A percentile compares a stretch with the other conserved stretches of the same genome.
These are phyloP conservation scores for Sarcodon aspratus DNA, from an alignment of 768 basidiomycete species.

Conservation along the genomic window DNA sequence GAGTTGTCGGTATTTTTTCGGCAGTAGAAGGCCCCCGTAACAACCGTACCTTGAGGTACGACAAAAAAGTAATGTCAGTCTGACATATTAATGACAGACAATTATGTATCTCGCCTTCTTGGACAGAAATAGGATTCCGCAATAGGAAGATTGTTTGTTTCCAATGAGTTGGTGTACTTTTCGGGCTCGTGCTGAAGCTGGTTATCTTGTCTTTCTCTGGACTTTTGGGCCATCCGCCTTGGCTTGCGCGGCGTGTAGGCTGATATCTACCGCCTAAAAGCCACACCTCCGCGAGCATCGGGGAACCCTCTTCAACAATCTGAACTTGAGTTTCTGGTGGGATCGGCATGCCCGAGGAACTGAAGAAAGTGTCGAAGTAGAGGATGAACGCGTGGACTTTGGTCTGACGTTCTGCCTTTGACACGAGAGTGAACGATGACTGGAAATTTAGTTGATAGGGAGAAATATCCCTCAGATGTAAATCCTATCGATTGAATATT, in stretches of 20 bases:
- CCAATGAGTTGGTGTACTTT: slow-evolving; percentile 88
- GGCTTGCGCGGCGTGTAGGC: slow-evolving; percentile 46
- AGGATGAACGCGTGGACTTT: slow-evolving; percentile 75
- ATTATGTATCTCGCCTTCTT: slow-evolving; percentile 55
- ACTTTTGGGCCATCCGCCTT: slow-evolving; percentile 28
- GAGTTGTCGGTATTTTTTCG: slow-evolving; percentile 72
- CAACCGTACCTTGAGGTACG: slow-evolving; percentile 45
- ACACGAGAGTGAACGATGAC: slow-evolving; percentile 65
- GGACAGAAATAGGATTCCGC: slow-evolving; percentile 62
- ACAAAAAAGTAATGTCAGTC: not conserved
- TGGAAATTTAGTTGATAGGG: slow-evolving; percentile 70
- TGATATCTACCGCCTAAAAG: slow-evolving; percentile 60
- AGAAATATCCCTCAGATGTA: slow-evolving; percentile 55
- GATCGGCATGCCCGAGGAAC: slow-evolving; percentile 39
- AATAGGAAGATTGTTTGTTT: slow-evolving; percentile 90
- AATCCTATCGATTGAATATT: slow-evolving; percentile 41
- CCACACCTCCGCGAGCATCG: slow-evolving; percentile 68
- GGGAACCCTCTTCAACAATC: slow-evolving; percentile 45
- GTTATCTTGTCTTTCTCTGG: slow-evolving; percentile 35
- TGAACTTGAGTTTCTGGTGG: slow-evolving; percentile 41
- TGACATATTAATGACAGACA: not conserved
- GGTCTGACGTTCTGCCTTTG: slow-evolving; percentile 44
- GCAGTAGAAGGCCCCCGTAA: slow-evolving; percentile 76
- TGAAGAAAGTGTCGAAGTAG: slow-evolving; percentile 96
- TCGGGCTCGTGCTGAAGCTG: slow-evolving; percentile 88